Base-by-base conservation (phyloP, 768 basidiomycete genomes). In the Porpolomopsis calyptriformis region DNA sequence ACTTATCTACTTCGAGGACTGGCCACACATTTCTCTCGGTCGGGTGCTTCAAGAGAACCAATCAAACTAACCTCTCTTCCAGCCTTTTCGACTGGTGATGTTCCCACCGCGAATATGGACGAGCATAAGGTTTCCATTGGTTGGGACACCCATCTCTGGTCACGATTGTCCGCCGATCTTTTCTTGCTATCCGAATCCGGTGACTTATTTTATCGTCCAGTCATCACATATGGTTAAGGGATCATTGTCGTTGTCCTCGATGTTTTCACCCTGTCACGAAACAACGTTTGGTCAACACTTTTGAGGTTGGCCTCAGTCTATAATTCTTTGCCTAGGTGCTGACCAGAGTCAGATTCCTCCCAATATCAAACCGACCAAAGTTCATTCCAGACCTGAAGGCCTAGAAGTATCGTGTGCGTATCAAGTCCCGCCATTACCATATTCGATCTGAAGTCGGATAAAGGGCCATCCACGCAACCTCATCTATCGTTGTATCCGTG, bases 251-350 rank as follows among this genome's bases (percentile, higher is more conserved):
- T 26, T 96, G 91, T 60, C 66, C 82, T 4, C 67, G 77, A 41
- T 94, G 91, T 61, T 93, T 87, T 57, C 93, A 97, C 61, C 68
- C 82, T 0, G 59, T 80, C 49, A 97, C 93, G 14, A 93, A 89
- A 57, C 94, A 97, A 61, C 73, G 93, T n/a, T 62, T 97, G 8
- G 66, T 90, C 43, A 81, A 86, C 56, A 90, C 92, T 1, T 89
- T 84, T 52, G 80, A 86, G 52, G 93, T 85, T 53, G 23, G 71
- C 33, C 8, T 3, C 20, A 40, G 24, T 23, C 22, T 19, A 47
- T 6, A 37, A 8, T 34, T 8, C 29, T 14, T 35, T 23, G 4
- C n/a, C 9, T 37, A 36, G 42, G 40, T 40, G 34, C 47, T 22
- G 49, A 26, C 40, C 26, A 16, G 20, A 33, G 33, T 20, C 53